Evolutionary conservation across 2,329 filamentous ascomycete species (phyloP), one percentile per base, ranked within the genome.

Genomic region (Trichophyton rubrum): DNA sequence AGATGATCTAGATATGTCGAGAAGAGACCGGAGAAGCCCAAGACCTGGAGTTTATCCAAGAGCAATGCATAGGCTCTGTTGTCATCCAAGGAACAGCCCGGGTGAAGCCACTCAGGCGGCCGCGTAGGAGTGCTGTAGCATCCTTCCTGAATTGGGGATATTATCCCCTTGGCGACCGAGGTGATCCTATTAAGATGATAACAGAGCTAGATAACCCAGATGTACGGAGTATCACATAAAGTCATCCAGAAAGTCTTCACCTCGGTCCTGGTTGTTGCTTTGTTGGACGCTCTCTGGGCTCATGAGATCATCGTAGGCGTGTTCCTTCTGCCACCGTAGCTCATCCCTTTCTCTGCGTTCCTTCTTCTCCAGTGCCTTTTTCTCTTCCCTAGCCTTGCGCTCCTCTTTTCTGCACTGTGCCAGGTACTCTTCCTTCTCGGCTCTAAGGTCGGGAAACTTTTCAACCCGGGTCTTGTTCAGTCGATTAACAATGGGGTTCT

Each of bases 391-490:
- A 13, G 60, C 47, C 59, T 74, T 74, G 41, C 75, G 67, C 56
- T 96, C 90, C 62, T 78, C 81, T 71, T 84, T 86, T 64, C 90
- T 80, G 66, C 92, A 77, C 74, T 87, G 84, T 67, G 84, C 85
- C 62, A 87, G 75, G 47, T 84, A 82, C 57, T 89, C 87, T 60
- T 95, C 90, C 71, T 86, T 88, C 77, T 96, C 91, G 70, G 86
- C 83, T 62, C 81, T 79, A 11, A 99, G 77, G 70, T 97, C 89
- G 0, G 92, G 90, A 71, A 86, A 89, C 73, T 86, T 89, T 77
- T 97, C 92, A 38, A 88, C 83, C 67, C 87, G 90, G 40, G 93
- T 99, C 81, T 97, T 99, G 79, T 96, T 97, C 65, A 99, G 83
- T n/a, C 93, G 85, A 77, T 99, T 99, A 77, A 99, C 84, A 69